phyloP scores from a whole-genome alignment of 108 stramenopile species.

The Cyclotella kingstonii region DNA sequence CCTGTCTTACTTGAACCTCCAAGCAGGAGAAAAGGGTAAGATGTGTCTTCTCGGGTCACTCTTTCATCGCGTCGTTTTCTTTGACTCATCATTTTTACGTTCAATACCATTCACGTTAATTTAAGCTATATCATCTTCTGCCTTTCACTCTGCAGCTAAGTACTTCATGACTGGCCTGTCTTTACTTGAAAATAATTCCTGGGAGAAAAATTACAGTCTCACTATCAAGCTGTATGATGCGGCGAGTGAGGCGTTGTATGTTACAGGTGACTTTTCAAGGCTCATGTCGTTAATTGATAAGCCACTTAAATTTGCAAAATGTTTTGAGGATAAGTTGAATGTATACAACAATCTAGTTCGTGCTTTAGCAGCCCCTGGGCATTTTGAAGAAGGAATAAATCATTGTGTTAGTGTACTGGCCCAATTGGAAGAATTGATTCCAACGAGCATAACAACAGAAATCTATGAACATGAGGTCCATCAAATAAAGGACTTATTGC shows the following conservation, averaged over 20 bases:
- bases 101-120: not conserved
- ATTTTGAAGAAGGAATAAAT: conserved; percentile 29
- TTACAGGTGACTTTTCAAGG: conserved; percentile 29
- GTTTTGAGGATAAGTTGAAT: conserved; percentile 35
- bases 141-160: conserved; percentile 48
- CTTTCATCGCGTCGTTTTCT: not conserved
- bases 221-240: conserved; percentile 54
- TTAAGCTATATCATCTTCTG: conserved; percentile 29
- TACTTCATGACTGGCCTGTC: conserved; percentile 53
- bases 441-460: conserved; percentile 14
- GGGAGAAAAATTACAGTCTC: conserved; percentile 63
- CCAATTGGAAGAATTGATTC: conserved; percentile 28
- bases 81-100: not conserved
- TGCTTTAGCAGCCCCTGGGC: conserved; percentile 4
- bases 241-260: conserved; percentile 41
- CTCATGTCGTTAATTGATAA: conserved; percentile 10
- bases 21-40: conserved; percentile 14
- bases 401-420: conserved; percentile 29
- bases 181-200: conserved; percentile 44
- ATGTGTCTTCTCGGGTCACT: not conserved
- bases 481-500: conserved; percentile 16
- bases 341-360: conserved; percentile 35
- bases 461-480: conserved; percentile 4
- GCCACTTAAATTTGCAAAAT: conserved; percentile 17
- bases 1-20: conserved; percentile 46